Evolutionary conservation across 345 rosid species (phyloP), one percentile per base, ranked within the genome.

Genomic region (Microthlaspi erraticum): DNA sequence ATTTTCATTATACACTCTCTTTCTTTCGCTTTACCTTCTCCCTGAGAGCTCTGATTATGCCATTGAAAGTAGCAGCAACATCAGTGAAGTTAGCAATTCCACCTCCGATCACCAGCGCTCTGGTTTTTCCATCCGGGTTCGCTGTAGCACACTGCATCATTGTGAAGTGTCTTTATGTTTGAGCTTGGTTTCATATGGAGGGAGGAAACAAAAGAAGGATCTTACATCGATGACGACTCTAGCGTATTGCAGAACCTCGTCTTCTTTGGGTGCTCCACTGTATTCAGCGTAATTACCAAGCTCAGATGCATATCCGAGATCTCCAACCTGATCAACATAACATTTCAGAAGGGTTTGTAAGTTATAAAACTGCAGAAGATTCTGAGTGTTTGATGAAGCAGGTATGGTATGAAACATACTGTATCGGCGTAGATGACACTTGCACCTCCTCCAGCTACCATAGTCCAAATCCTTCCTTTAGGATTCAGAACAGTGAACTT

Each of bases 391-490:
- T 60, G 50, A 12, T 5, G 23, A 33, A 71, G 64, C 66, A 46
- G 11, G 5, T 16, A 62, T 0, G 33, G 38, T 67, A 51, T 4
- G 71, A 70, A 81, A 33, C 89, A 60, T 75, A 93, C 96, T 0
- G 96, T 93, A 74, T 89, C 98, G 0, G 97, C 96, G 74, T 91
- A 94, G 79, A 91, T 91, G 79, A 94, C 99, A 80, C 98, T 91
- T 55, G 99, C 99, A 74, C 99, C 99, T 51, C 99, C 98, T 64
- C 99, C 97, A 68, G 98, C 96, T 1, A 91, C 99, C 97, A 91
- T 88, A 36, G 92, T 89, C 97, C 97, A 91, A 73, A 94, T 94
- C 75, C 96, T 63, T 66, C 97, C 97, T 69, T 85, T 83, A 37
- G 99, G 98, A 73, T 94, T 94, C 81, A 94, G 70, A 80, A 94